These are phyloP conservation scores for Betula pendula DNA, from an alignment of 306 rosid genomes.

Conservation along the genomic window DNA sequence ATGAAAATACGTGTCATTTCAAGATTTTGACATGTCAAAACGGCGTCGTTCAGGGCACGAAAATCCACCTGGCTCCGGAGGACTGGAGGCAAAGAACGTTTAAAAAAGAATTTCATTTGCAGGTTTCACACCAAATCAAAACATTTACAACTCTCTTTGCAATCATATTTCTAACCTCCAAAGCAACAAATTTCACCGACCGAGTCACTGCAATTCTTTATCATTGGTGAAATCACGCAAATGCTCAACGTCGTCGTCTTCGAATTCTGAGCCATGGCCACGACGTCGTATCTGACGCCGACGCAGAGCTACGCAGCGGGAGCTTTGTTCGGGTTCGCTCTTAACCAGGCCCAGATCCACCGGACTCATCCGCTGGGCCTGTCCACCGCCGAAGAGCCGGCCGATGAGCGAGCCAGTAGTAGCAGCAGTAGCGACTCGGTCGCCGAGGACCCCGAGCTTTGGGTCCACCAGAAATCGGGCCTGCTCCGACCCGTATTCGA, in stretches of 20 bases:
- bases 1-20: not conserved
- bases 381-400: not conserved
- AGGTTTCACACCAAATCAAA: not conserved
- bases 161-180: not conserved
- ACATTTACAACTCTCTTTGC: not conserved
- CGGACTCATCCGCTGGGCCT: conserved; percentile 40
- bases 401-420: conserved; percentile 34
- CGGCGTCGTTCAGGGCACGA: not conserved
- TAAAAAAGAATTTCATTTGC: not conserved
- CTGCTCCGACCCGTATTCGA: conserved; percentile 49
- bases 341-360: conserved; percentile 54
- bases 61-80: not conserved
- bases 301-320: conserved; percentile 58
- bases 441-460: conserved; percentile 47
- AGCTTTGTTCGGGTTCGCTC: conserved; percentile 48
- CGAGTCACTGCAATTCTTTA: not conserved
- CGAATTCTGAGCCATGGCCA: conserved; percentile 20
- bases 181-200: not conserved
- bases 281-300: conserved; percentile 41
- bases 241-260: not conserved
- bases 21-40: not conserved
- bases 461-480: conserved; percentile 48
- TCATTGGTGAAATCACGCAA: not conserved
- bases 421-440: conserved; percentile 47
- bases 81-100: not conserved